These are phyloP conservation scores for Babesia bigemina DNA, from an alignment of 169 alveolate genomes.

Conservation along the genomic window DNA sequence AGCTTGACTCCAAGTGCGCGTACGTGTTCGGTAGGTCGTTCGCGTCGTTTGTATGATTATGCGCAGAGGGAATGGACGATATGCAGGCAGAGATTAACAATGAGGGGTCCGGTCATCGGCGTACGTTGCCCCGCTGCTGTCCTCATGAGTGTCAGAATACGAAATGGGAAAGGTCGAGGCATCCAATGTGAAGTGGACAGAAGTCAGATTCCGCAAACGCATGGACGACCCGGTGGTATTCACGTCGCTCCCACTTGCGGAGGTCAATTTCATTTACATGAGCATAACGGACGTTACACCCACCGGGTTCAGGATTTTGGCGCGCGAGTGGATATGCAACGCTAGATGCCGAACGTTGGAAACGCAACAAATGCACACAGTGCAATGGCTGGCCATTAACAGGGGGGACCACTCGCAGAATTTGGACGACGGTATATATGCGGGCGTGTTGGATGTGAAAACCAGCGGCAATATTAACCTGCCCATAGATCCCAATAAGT, in stretches of 20 bases:
- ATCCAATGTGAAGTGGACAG: constrained; percentile 20
- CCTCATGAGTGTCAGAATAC: constrained; percentile 21
- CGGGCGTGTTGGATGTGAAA: constrained; percentile 5
- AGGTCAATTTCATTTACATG: not conserved
- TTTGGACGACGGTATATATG: constrained; percentile 6
- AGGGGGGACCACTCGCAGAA: constrained; percentile 57
- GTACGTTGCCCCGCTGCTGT: not conserved
- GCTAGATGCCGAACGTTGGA: not conserved
- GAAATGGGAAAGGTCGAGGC: constrained; percentile 18
- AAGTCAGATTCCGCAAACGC: constrained; percentile 4
- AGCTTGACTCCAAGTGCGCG: constrained; percentile 11
- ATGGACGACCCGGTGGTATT: constrained; percentile 56
- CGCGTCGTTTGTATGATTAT: not conserved
- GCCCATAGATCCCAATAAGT: constrained; percentile 47
- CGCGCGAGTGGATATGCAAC: not conserved
- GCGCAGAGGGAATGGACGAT: too few relatives aligned
- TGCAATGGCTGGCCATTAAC: constrained; percentile 44
- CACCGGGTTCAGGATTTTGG: not conserved
- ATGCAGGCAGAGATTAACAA: too few relatives aligned
- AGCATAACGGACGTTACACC: constrained; percentile 18
- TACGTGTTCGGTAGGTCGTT: constrained; percentile 29
- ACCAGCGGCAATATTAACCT: not conserved
- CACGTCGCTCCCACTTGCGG: constrained; percentile 20
- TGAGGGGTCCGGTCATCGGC: not conserved
- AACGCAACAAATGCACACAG: not conserved